Conservation (phyloP, 805 yeast genomes). For the Deakozyma indianensis region DNA sequence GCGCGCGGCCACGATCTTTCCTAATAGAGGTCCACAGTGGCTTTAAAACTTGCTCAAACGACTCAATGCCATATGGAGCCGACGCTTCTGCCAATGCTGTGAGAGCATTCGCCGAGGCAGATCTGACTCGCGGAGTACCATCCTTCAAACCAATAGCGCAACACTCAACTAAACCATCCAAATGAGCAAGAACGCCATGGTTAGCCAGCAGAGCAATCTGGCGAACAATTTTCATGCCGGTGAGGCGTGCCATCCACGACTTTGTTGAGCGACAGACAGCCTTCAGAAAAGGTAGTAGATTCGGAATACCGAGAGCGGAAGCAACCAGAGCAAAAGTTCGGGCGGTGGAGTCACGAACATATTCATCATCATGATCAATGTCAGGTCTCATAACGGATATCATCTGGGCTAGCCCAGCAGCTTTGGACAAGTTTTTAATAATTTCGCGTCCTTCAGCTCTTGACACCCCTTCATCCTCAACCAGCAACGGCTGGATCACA, state of each 20-base stretch:
- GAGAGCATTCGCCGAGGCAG: conserved; percentile 56
- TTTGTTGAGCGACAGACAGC: conserved; percentile 69
- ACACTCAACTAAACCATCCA: conserved; percentile 50
- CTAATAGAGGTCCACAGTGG: conserved; percentile 71
- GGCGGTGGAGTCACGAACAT: conserved; percentile 60
- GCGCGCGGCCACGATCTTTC: conserved; percentile 59
- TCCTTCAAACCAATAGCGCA: conserved; percentile 46
- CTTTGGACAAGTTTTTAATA: conserved; percentile 56
- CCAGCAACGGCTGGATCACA: conserved; percentile 64
- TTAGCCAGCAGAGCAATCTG: conserved; percentile 60
- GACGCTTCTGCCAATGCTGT: conserved; percentile 68
- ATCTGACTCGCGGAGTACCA: conserved; percentile 52
- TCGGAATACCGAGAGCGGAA: conserved; percentile 57
- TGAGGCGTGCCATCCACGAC: conserved; percentile 71
- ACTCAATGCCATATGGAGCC: conserved; percentile 79
- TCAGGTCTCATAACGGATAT: conserved; percentile 70
- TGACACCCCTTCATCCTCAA: conserved; percentile 66
- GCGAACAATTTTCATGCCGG: conserved; percentile 66
- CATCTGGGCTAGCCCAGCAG: conserved; percentile 72
- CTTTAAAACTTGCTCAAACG: conserved; percentile 61
- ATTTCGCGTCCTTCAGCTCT: conserved; percentile 71
- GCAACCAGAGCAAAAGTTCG: conserved; percentile 77
- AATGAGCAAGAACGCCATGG: conserved; percentile 58
- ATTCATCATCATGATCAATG: conserved; percentile 70
- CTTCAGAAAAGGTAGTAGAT: conserved; percentile 61